Base-by-base conservation (phyloP, 176 grass and related monocot genomes). In the Triticum urartu region DNA sequence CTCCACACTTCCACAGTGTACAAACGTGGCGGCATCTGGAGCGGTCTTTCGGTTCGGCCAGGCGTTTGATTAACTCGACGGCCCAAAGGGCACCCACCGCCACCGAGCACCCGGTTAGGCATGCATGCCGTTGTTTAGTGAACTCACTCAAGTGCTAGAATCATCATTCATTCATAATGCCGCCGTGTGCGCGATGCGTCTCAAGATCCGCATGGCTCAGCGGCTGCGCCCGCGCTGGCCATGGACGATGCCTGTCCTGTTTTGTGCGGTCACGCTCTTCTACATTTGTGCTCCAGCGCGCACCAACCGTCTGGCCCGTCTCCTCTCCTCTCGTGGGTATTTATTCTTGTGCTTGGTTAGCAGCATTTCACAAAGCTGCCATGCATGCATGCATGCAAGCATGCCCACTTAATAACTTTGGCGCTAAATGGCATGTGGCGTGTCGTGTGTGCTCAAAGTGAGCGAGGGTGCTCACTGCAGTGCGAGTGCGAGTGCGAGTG, bases 291-390 rank as follows among this genome's bases (percentile, higher is more conserved):
- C 61, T 59, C 70, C 25, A 17, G 0, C 43, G 62, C 62, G 17
- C 39, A 83, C 50, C 77, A 89, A 45, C 88, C 52, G 52, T 20
- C 52, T 20, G 52, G 52, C 17, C 52, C 52, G 18, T 58, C 50
- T 54, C 50, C 50, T 14, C 47, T 50, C 47, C 11, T 14, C 47
- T 50, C 4, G 15, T 54, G 50, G 56, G 56, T 3, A 59, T 59
- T 3, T 59, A 8, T 47, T 47, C 43, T 13, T 47, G 3, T 58
- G 21, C 54, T 59, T 21, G 18, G 52, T 11, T 56, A 56, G 17
- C 67, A 40, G 20, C 64, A 32, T 81, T 66, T 68, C 63, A 15
- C 63, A n/a, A 66, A 25, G 79, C 63, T 15, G 63, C 64, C 79
- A 17, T 50, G 71, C 11, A 56, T 58, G 54, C 54, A 21, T 38